A percentile compares a stretch with the other conserved stretches of the same genome.
Evolutionary conservation across 345 rosid genomes (phyloP).

Genomic region (Aquilaria yunnanensis): DNA sequence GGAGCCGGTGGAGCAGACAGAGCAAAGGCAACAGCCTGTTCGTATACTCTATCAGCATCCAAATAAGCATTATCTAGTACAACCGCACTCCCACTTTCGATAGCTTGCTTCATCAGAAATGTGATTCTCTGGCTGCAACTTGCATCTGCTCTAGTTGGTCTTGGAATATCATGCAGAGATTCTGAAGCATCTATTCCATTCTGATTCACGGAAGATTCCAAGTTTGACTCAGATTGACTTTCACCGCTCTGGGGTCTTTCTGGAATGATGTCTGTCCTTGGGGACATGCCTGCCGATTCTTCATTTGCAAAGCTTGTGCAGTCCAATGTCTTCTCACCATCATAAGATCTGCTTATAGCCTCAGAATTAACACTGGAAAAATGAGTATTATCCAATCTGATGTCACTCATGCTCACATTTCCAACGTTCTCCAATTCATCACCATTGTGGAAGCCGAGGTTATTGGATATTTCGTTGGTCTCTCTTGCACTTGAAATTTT

Average conservation of each 20-base stretch:
- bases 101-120: constrained; percentile 55
- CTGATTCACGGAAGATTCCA: constrained; percentile 3
- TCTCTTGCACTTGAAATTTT: constrained; percentile 15
- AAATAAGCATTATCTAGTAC: constrained; percentile 38
- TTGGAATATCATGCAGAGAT: constrained; percentile 16
- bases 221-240: constrained; percentile 9
- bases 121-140: constrained; percentile 35
- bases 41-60: constrained; percentile 56
- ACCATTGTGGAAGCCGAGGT: constrained; percentile 1
- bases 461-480: constrained; percentile 4
- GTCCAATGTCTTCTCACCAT: constrained; percentile 11
- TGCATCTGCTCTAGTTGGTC: constrained; percentile 9
- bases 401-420: constrained; percentile 8
- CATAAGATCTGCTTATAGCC: constrained; percentile 11
- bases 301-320: constrained; percentile 9
- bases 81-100: constrained; percentile 63
- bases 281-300: constrained; percentile 8
- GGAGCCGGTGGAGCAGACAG: constrained; percentile 56
- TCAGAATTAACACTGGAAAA: constrained; percentile 16
- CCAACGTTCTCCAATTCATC: constrained; percentile 6
- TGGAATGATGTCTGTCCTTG: constrained; percentile 4
- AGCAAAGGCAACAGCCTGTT: constrained; percentile 52
- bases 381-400: not conserved
- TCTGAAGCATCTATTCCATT: constrained; percentile 19
- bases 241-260: constrained; percentile 10